Evolutionary conservation across 2,329 filamentous ascomycete species (phyloP).

Genomic region (Ilyonectria destructans): DNA sequence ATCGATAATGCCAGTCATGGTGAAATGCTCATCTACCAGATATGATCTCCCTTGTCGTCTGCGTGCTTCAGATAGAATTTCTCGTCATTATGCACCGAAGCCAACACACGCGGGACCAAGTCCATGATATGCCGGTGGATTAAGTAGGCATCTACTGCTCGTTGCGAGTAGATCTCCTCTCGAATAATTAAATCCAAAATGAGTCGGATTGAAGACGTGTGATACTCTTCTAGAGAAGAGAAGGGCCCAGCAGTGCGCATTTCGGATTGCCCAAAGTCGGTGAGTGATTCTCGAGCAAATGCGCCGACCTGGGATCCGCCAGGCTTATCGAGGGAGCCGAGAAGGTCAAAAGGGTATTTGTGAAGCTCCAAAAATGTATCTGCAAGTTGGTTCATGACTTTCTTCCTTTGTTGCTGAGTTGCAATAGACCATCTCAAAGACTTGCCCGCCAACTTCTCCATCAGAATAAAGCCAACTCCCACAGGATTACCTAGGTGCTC

Average conservation of each 20-base stretch:
- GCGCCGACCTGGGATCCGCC: constrained; percentile 50
- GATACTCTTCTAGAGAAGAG: constrained; percentile 54
- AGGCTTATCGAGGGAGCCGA: constrained; percentile 55
- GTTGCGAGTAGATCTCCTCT: constrained; percentile 54
- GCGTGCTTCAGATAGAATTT: constrained; percentile 61
- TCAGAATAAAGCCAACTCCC: constrained; percentile 58
- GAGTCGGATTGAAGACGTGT: constrained; percentile 52
- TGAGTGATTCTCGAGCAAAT: constrained; percentile 58
- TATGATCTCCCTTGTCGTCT: constrained; percentile 65
- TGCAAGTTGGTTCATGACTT: constrained; percentile 57
- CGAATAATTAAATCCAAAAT: constrained; percentile 57
- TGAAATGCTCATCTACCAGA: constrained; percentile 63
- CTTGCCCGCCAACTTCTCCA: constrained; percentile 59
- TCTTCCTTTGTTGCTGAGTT: constrained; percentile 52
- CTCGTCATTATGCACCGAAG: constrained; percentile 43
- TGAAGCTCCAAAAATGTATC: constrained; percentile 58
- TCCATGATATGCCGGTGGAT: constrained; percentile 62
- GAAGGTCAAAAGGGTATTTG: constrained; percentile 54
- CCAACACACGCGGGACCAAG: constrained; percentile 47
- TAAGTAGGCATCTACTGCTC: constrained; percentile 57
- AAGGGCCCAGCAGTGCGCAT: constrained; percentile 56
- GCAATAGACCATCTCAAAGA: constrained; percentile 56
- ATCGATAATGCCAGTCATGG: constrained; percentile 66
- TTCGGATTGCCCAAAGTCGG: constrained; percentile 50
- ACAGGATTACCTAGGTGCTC: constrained; percentile 52